Evolutionary conservation across 1,284 basidiomycete genomes (phyloP).

Genomic region (Xerocomus minutiporus): DNA sequence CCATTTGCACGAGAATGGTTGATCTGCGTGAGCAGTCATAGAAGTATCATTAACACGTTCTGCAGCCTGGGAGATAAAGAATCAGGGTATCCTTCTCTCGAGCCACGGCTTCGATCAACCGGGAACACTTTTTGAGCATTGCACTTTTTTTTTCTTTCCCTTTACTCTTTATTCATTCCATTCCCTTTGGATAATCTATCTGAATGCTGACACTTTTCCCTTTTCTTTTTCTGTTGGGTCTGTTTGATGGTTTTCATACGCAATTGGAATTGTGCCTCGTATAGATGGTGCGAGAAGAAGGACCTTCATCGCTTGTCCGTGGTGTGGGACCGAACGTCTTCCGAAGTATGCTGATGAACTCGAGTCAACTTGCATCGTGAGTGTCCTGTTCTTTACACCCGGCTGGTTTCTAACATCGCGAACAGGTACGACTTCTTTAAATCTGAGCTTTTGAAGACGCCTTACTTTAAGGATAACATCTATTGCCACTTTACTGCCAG

Average conservation of each 20-base stretch:
- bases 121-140: not conserved
- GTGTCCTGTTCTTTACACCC: not conserved
- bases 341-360: slow-evolving; percentile 86
- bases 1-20: not conserved
- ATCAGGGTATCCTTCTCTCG: too few relatives aligned
- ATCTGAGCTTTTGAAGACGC: slow-evolving; percentile 63
- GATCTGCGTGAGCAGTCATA: not conserved
- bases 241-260: not conserved
- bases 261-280: not conserved
- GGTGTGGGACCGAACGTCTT: slow-evolving; percentile 86
- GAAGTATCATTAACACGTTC: not conserved
- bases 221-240: not conserved
- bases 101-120: not conserved
- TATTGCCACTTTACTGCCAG: slow-evolving; percentile 79
- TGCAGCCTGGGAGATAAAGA: not conserved
- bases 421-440: slow-evolving; percentile 88
- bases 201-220: slow-evolving; percentile 7
- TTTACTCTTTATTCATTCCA: not conserved
- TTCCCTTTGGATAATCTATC: not conserved
- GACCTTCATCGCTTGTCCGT: slow-evolving; percentile 65
- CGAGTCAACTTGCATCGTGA: slow-evolving; percentile 75
- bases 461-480: slow-evolving; percentile 77
- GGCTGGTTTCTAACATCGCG: not conserved
- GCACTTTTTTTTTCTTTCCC: not conserved
- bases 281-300: slow-evolving; percentile 84